Base-by-base conservation (phyloP, 257 asterid species). In the Solanum etuberosum region DNA sequence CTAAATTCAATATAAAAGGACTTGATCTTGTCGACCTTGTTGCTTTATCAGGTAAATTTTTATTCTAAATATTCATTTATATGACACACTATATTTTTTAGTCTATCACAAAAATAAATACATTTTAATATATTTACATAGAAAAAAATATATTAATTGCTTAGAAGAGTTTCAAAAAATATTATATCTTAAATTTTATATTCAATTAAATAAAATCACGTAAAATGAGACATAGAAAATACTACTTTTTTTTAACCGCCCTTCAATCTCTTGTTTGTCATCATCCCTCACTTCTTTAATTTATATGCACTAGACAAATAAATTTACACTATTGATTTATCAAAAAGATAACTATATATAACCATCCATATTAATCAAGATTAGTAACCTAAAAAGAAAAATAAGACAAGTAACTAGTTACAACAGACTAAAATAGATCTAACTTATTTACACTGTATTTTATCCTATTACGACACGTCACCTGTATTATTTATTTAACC, bases 41-140 rank as follows among this genome's bases (percentile, higher is more conserved):
- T 0, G 94, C 98, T 13, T 90, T 96, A 73, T 96, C 98, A 10
- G 98, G 99, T 96, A 92, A 71, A 10, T 4, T 23, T 27, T 42
- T 70, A n/a, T 8, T 15, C 18, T 1, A 20, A 32, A 20, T 77
- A 9, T 51, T 23, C 3, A 72, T 34, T 10, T 20, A 72, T 34
- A 3, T 4, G 13, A 18, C 37, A 23, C 7, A 9, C 3, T 4
- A 16, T 31, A 1, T 7, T 18, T 9, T 32, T 32, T 70, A 70
- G 12, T 6, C 1, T 3, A 34, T 15, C 23, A 2, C 25, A 31
- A 70, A 27, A 68, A 31, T 14, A 31, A 29, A 31, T 70, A 32
- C 6, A 6, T 29, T 68, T 67, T 67, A 25, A 67, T 67, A 29
- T 14, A 29, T 31, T 31, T 15, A 27, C 5, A 29, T 29, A 27